Evolutionary conservation across 805 yeast species (phyloP), one percentile per base, ranked within the genome.

Genomic region (Saccharomycopsis fermentans): DNA sequence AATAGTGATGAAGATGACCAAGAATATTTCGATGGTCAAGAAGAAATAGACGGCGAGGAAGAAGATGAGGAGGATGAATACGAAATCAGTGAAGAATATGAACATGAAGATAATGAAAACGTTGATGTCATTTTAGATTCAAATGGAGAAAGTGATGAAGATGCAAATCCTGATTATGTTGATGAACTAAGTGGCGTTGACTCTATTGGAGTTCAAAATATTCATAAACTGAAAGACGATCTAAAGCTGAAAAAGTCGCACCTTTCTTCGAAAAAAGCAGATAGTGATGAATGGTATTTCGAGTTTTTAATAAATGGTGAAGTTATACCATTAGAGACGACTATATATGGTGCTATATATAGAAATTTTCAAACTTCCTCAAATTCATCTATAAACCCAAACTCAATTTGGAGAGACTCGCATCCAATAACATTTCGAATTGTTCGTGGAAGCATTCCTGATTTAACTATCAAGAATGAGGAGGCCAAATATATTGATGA

Each of bases 261-360:
- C 9, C n/a, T 21, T 43, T 24, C 26, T 36, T n/a, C 55, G 14
- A 6, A 16, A 29, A 51, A 27, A 21, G 29, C 11, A 9, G 50
- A 26, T 17, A 39, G 51, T 1, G 52, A 56, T 19, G 53, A 69
- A 29, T 73, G 75, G 73, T 69, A 75, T 55, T 71, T 84, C 56
- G 86, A 82, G 58, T 88, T 88, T 66, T 71, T 72, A 1, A 71
- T 84, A 12, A 74, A 82, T 62, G 88, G 79, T 3, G 82, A 81
- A 58, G 72, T 69, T 0, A 74, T 87, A 29, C 84, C 89, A 2
- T 74, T 74, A 40, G 87, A 81, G 55, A 81, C 87, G 0, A 88
- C 96, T 0, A 77, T 89, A 1, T 87, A 83, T 69, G 94, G 94
- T 0, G 91, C 90, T 0, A 73, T 86, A 5, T 83, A 82, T 67